Percentiles rank a stretch among this genome's conserved stretches.
Conservation (phyloP, 192 early-diverging fungal genomes). For the Gaertneriomyces sp. region DNA sequence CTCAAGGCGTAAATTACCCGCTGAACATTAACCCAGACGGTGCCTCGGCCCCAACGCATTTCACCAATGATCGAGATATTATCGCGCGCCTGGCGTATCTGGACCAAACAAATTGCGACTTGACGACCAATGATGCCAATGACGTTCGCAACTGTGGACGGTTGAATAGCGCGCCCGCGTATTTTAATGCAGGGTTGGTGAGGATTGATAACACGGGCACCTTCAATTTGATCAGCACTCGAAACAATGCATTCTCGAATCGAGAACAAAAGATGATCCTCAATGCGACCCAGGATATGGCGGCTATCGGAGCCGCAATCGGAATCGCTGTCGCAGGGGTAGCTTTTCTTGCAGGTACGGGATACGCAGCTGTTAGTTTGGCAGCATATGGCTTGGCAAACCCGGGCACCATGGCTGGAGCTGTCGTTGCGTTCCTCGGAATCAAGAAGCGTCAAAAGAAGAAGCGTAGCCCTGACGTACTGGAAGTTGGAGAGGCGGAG, state of each 20-base stretch:
- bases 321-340: conserved; percentile 20
- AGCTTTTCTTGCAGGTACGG: conserved; percentile 9
- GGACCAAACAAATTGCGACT: conserved; percentile 32
- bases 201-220: conserved; percentile 32
- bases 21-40: conserved; percentile 27
- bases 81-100: conserved; percentile 31
- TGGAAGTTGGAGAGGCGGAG: conserved; percentile 1
- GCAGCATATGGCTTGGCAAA: conserved; percentile 5
- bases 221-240: conserved; percentile 21
- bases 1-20: conserved; percentile 30
- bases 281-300: conserved; percentile 18
- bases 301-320: conserved; percentile 7
- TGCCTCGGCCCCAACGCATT: conserved; percentile 22
- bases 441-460: background rate
- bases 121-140: conserved; percentile 21
- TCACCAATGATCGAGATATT: conserved; percentile 29
- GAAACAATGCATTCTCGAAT: conserved; percentile 38
- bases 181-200: conserved; percentile 29
- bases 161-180: conserved; percentile 31
- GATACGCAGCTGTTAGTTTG: conserved; percentile 9
- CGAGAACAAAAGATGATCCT: conserved; percentile 32
- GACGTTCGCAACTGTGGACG: conserved; percentile 18
- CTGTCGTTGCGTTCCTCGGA: background rate
- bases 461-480: background rate
- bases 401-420: conserved; percentile 6